These are phyloP conservation scores for Prunella vulgaris DNA, from an alignment of 257 asterid genomes.

Conservation along the genomic window DNA sequence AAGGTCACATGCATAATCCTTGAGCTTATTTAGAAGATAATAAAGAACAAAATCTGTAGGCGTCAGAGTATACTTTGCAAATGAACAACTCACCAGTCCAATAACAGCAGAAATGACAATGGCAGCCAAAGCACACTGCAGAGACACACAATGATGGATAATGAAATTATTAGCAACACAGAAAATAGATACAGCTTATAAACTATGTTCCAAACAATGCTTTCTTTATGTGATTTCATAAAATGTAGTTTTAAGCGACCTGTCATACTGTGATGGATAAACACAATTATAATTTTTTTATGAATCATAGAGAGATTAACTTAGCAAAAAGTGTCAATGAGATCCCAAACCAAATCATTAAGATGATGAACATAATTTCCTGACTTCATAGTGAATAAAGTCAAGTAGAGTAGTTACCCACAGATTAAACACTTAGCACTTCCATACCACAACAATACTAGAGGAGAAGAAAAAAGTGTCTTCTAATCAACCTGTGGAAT, in stretches of 20 bases:
- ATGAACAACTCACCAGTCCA: conserved; percentile 75
- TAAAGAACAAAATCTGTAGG: neutral
- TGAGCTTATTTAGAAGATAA: conserved; percentile 4
- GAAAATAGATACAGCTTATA: conserved; percentile 14
- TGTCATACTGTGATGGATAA: conserved; percentile 11
- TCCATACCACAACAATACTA: conserved; percentile 6
- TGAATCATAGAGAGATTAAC: conserved; percentile 2
- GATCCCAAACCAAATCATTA: neutral
- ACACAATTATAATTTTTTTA: neutral
- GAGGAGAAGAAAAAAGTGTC: conserved; percentile 11
- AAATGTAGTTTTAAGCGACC: conserved; percentile 2
- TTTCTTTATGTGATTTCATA: neutral
- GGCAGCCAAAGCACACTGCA: conserved; percentile 92
- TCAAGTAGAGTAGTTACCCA: neutral
- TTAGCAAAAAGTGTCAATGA: neutral
- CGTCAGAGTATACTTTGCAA: neutral
- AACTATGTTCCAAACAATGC: conserved; percentile 9
- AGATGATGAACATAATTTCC: neutral
- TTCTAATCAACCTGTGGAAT: conserved; percentile 78
- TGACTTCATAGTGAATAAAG: conserved; percentile 13
- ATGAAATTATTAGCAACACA: neutral
- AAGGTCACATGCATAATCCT: neutral
- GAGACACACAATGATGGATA: conserved; percentile 17
- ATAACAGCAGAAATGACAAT: conserved; percentile 95
- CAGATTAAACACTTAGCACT: conserved; percentile 2